Evolutionary conservation across 208 protist genomes (phyloP), one percentile per base, ranked within the genome.

Genomic region (Leishmania mexicana): DNA sequence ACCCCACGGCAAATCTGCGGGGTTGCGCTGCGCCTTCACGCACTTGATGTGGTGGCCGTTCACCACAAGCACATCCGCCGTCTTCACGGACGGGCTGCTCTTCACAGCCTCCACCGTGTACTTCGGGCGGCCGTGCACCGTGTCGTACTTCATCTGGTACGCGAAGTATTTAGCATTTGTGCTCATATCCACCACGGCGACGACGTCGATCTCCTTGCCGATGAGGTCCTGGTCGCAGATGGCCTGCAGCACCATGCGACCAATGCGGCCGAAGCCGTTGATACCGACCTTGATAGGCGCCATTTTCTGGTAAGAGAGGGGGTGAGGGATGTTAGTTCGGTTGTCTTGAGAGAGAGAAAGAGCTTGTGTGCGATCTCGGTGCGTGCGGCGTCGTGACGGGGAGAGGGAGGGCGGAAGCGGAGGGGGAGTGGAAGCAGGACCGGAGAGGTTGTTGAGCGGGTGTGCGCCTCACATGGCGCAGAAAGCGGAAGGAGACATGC

Each of bases 221-320:
- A 94, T 89, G 17, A 93, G 89, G 51, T 86, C 85, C 72, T 92
- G 89, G 53, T 93, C 90, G 71, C 92, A 90, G 21, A 97, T 87
- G 54, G 98, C 89, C 85, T 99, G 95, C 81, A 99, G 92, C n/a
- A 99, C 99, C 76, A 99, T 92, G 83, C 99, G 94, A 78, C 99
- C 99, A 87, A 99, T 99, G 83, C 99, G 94, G 87, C 99, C 99
- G 85, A 99, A 99, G 78, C 99, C 99, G 90, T 99, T 99, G 90
- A 99, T 99, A 75, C 98, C 98, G 76, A 99, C 88, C 83, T 95
- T 94, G 83, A 97, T 89, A 78, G 92, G 85, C 83, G 89, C 81
- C 83, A 91, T 91, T 80, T 51, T 70, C 57, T 21, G 42, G 65
- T 31, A 49, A 31, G 51, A 38, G n/a, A 47, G 31, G 53, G 70